These are phyloP conservation scores for Capronia americana DNA, from an alignment of 2,329 filamentous ascomycete species.

Conservation along the genomic window DNA sequence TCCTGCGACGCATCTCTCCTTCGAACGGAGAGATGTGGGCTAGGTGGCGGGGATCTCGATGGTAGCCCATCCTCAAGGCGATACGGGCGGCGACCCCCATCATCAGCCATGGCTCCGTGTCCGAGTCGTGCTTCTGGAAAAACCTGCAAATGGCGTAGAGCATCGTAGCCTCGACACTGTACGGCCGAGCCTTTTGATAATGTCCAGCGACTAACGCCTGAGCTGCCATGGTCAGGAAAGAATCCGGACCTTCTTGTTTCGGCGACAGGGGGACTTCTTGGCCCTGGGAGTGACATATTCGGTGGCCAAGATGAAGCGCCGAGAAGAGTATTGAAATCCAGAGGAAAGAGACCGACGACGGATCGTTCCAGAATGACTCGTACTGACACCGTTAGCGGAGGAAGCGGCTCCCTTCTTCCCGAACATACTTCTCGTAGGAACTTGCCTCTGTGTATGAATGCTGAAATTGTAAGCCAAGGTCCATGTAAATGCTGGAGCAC, in stretches of 20 bases:
- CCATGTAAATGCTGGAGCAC: not conserved
- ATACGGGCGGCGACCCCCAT: slow-evolving; percentile 19
- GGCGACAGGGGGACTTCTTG: not conserved
- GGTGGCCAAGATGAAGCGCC: slow-evolving; percentile 60
- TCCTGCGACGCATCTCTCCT: slow-evolving; percentile 47
- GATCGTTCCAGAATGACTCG: slow-evolving; percentile 59
- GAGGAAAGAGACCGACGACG: slow-evolving; percentile 54
- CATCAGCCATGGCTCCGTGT: slow-evolving; percentile 20
- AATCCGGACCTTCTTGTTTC: slow-evolving; percentile 41
- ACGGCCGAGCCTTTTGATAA: slow-evolving; percentile 58
- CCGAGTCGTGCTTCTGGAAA: slow-evolving; percentile 4
- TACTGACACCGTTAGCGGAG: slow-evolving; percentile 47
- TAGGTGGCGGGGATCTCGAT: slow-evolving; percentile 50
- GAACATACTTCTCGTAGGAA: slow-evolving; percentile 16
- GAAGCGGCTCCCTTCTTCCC: not conserved
- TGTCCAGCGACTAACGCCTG: slow-evolving; percentile 62
- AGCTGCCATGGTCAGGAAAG: slow-evolving; percentile 43
- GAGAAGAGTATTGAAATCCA: slow-evolving; percentile 61
- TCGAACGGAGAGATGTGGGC: slow-evolving; percentile 46
- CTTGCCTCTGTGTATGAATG: slow-evolving; percentile 22
- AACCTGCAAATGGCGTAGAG: slow-evolving; percentile 17
- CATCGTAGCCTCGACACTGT: slow-evolving; percentile 19
- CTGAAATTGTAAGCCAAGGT: slow-evolving; percentile 38
- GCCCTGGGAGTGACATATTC: slow-evolving; percentile 47
- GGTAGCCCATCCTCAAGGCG: slow-evolving; percentile 51